Percentiles rank a stretch among this genome's conserved stretches.
These are phyloP conservation scores for Lentinula novae-zelandiae DNA, from an alignment of 1,284 basidiomycete species.

Conservation along the genomic window DNA sequence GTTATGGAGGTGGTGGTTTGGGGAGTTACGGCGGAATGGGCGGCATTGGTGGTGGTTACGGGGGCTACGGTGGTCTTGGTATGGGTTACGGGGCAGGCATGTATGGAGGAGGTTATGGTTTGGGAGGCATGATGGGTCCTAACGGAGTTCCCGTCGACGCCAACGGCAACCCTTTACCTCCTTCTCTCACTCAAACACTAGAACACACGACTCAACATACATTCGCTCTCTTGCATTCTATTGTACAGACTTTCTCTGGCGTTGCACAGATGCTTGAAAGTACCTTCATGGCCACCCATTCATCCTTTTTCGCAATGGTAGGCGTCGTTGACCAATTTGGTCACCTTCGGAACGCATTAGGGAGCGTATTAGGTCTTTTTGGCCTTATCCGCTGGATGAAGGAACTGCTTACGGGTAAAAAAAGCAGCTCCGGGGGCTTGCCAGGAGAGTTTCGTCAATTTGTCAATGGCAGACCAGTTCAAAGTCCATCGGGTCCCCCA, in stretches of 20 bases:
- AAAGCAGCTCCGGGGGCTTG: slow-evolving; percentile 31
- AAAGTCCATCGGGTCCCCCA: slow-evolving; percentile 40
- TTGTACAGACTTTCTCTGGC: slow-evolving; percentile 95
- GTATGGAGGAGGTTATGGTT: slow-evolving; percentile 37
- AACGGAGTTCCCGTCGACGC: slow-evolving; percentile 46
- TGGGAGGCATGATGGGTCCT: slow-evolving; percentile 37
- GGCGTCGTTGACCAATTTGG: slow-evolving; percentile 96
- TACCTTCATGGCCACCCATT: slow-evolving; percentile 99
- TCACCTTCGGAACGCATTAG: slow-evolving; percentile 87
- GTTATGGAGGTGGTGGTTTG: slow-evolving; percentile 19
- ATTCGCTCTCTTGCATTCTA: slow-evolving; percentile 89
- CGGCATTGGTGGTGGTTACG: slow-evolving; percentile 23
- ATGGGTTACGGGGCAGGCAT: slow-evolving; percentile 23
- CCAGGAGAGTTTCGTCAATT: slow-evolving; percentile 68
- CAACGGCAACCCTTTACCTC: slow-evolving; percentile 41
- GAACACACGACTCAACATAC: slow-evolving; percentile 90
- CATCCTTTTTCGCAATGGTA: slow-evolving; percentile 98
- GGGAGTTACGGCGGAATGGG: slow-evolving; percentile 24
- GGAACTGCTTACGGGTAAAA: slow-evolving; percentile 56
- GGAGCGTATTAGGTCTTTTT: slow-evolving; percentile 91
- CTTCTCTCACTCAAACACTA: slow-evolving; percentile 80
- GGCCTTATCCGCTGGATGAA: slow-evolving; percentile 84
- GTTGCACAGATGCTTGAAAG: slow-evolving; percentile 98
- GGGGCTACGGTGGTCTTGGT: slow-evolving; percentile 29
- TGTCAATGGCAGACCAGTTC: slow-evolving; percentile 59